A percentile compares a stretch with the other conserved stretches of the same genome.
Evolutionary conservation across 495 filamentous ascomycete species (phyloP).

Genomic region (Podospora tetraspora): DNA sequence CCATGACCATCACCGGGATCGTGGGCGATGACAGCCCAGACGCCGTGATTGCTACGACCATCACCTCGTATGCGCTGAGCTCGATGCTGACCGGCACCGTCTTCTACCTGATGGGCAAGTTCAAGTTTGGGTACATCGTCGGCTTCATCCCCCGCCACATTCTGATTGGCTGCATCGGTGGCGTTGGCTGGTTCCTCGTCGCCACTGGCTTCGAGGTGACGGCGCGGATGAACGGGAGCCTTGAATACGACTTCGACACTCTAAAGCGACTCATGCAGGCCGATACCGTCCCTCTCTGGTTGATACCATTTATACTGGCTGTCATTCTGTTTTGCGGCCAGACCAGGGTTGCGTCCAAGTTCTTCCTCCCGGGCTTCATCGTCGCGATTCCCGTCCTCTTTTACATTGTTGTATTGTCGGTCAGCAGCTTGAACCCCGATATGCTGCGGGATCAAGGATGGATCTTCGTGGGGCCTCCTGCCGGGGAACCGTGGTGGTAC

Average conservation of each 20-base stretch:
- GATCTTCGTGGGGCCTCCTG: slow-evolving; percentile 81
- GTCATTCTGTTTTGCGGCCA: slow-evolving; percentile 70
- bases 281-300: slow-evolving; percentile 77
- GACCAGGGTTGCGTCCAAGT: slow-evolving; percentile 67
- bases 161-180: slow-evolving; percentile 93
- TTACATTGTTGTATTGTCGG: slow-evolving; percentile 68
- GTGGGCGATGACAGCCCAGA: slow-evolving; percentile 78
- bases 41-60: slow-evolving; percentile 85
- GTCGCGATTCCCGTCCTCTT: slow-evolving; percentile 73
- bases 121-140: slow-evolving; percentile 80
- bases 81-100: slow-evolving; percentile 85
- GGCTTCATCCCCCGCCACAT: slow-evolving; percentile 96
- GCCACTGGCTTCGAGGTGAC: slow-evolving; percentile 91
- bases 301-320: slow-evolving; percentile 70
- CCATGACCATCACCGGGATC: slow-evolving; percentile 71
- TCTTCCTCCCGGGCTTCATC: slow-evolving; percentile 83
- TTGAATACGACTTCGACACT: slow-evolving; percentile 73
- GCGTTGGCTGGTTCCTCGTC: slow-evolving; percentile 94
- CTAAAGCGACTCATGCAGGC: slow-evolving; percentile 61
- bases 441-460: slow-evolving; percentile 67
- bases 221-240: slow-evolving; percentile 76
- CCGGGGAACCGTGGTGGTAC: slow-evolving; percentile 88
- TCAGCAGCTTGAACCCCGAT: slow-evolving; percentile 57
- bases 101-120: slow-evolving; percentile 84
- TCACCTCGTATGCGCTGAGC: slow-evolving; percentile 83